Conservation (phyloP, 768 basidiomycete genomes). For the Mycena haematopus region DNA sequence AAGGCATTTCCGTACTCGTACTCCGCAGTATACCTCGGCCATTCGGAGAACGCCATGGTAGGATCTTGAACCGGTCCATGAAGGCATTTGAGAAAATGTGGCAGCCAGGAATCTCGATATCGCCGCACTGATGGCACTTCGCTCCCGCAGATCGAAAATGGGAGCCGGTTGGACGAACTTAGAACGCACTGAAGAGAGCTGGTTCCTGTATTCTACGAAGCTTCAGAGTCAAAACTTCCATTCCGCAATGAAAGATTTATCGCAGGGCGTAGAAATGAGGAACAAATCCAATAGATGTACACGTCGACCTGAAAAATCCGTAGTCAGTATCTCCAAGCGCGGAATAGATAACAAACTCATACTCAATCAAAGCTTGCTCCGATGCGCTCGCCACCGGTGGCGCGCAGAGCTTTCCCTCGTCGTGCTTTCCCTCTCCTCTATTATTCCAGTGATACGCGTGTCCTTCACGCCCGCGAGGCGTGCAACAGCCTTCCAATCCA, state of each 20-base stretch:
- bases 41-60: no score
- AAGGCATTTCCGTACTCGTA: background rate
- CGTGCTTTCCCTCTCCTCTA: background rate
- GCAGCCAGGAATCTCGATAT: background rate
- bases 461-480: slow-evolving; percentile 9
- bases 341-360: background rate
- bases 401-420: background rate
- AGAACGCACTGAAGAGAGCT: no score
- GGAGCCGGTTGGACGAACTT: background rate
- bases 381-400: background rate
- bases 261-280: no score
- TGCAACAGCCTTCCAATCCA: slow-evolving; percentile 36
- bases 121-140: background rate
- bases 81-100: no score
- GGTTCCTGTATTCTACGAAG: background rate
- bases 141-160: background rate
- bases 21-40: background rate
- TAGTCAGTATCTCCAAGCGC: no score
- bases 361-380: slow-evolving; percentile 1
- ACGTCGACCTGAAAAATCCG: no score
- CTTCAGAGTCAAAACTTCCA: background rate
- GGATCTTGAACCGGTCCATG: no score
- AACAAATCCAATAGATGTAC: no score
- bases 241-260: no score
- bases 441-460: no score